Evolutionary conservation across 2,329 filamentous ascomycete species (phyloP).

Genomic region (Paraconiothyrium brasiliense): DNA sequence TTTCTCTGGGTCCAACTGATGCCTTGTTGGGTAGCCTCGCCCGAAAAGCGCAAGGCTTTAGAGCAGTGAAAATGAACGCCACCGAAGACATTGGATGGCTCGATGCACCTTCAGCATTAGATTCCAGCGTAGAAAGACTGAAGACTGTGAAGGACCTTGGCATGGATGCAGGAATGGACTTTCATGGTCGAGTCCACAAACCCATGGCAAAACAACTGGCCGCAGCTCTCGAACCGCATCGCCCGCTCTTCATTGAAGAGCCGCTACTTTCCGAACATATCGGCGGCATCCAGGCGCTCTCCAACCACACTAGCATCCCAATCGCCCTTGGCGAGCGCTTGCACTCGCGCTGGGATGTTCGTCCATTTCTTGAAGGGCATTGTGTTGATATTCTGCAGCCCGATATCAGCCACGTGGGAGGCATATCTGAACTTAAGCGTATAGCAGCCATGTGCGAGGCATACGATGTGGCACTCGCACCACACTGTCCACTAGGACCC

Average conservation of each 20-base stretch:
- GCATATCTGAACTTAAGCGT: conserved; percentile 74
- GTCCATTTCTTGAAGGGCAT: conserved; percentile 73
- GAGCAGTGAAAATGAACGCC: conserved; percentile 79
- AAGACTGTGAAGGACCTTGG: conserved; percentile 74
- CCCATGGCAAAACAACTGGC: conserved; percentile 84
- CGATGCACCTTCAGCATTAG: conserved; percentile 72
- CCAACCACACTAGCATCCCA: conserved; percentile 66
- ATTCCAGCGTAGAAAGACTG: conserved; percentile 72
- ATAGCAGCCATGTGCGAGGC: conserved; percentile 77
- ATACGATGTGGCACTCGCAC: conserved; percentile 77
- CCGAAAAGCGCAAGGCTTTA: conserved; percentile 70
- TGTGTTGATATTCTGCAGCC: conserved; percentile 78
- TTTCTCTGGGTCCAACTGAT: background rate
- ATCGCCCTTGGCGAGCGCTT: conserved; percentile 78
- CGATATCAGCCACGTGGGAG: conserved; percentile 76
- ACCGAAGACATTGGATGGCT: conserved; percentile 81
- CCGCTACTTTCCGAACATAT: conserved; percentile 75
- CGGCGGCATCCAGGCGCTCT: conserved; percentile 70
- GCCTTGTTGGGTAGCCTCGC: conserved; percentile 55
- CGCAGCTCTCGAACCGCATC: conserved; percentile 70
- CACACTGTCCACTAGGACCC: conserved; percentile 77
- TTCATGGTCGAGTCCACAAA: conserved; percentile 79
- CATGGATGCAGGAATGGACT: conserved; percentile 78
- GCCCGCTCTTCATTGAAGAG: conserved; percentile 80
- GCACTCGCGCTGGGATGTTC: conserved; percentile 77